Evolutionary conservation across 2,329 filamentous ascomycete genomes (phyloP).

Genomic region (Boeremia exigua): DNA sequence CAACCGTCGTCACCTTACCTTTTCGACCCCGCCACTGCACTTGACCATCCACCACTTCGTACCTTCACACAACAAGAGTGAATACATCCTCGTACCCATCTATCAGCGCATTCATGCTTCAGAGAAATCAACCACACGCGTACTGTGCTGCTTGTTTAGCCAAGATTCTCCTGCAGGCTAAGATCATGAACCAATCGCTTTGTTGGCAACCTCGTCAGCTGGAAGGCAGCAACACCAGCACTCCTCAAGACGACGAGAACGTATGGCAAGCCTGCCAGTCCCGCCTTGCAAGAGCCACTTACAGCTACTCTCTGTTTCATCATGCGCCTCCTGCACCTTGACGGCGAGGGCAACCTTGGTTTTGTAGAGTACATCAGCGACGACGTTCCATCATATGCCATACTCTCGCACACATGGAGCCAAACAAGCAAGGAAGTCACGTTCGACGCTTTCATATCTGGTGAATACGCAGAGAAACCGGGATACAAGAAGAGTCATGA

Average conservation of each 20-base stretch:
- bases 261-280: too few relatives aligned
- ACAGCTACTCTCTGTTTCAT: not conserved
- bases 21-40: too few relatives aligned
- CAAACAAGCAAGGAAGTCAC: not conserved
- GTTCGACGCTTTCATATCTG: not conserved
- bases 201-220: not conserved
- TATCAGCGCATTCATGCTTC: too few relatives aligned
- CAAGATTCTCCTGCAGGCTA: not conserved
- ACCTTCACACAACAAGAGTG: too few relatives aligned
- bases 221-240: not conserved
- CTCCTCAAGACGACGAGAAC: not conserved
- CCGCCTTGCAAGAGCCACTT: too few relatives aligned
- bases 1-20: too few relatives aligned
- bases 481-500: not conserved
- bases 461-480: not conserved
- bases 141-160: too few relatives aligned
- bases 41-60: too few relatives aligned
- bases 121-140: too few relatives aligned
- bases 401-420: not conserved
- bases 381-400: not conserved
- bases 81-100: too few relatives aligned
- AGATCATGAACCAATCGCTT: not conserved
- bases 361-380: not conserved
- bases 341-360: not conserved
- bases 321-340: not conserved